Conservation (phyloP, 2,329 filamentous ascomycete species). For the Fusarium armeniacum region DNA sequence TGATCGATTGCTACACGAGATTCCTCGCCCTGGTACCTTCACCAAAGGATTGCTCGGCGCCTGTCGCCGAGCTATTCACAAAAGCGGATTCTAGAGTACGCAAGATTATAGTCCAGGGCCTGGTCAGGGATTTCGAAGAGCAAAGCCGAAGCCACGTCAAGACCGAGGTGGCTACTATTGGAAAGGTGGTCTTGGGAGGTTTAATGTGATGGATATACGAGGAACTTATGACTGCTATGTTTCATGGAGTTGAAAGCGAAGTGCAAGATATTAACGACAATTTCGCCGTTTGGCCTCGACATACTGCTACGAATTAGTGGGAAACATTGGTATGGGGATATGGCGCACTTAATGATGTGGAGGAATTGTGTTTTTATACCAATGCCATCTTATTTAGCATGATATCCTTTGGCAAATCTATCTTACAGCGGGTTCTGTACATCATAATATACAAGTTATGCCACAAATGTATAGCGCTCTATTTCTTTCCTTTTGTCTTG, state of each 20-base stretch:
- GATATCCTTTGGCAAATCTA: slow-evolving; percentile 13
- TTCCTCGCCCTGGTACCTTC: slow-evolving; percentile 82
- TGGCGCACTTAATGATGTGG: slow-evolving; percentile 26
- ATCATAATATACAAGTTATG: slow-evolving; percentile 35
- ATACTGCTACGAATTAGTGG: slow-evolving; percentile 14
- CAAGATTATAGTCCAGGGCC: slow-evolving; percentile 88
- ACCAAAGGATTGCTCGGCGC: slow-evolving; percentile 77
- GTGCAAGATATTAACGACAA: slow-evolving; percentile 39
- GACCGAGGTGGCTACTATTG: slow-evolving; percentile 85
- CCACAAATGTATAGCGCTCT: slow-evolving; percentile 13
- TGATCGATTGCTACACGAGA: slow-evolving; percentile 91
- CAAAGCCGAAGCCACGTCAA: slow-evolving; percentile 81
- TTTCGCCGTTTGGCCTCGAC: slow-evolving; percentile 32
- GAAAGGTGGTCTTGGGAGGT: slow-evolving; percentile 89
- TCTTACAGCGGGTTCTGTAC: slow-evolving; percentile 40
- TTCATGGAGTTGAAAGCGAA: slow-evolving; percentile 17
- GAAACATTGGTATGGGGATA: slow-evolving; percentile 25
- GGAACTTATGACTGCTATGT: slow-evolving; percentile 3
- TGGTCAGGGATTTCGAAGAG: slow-evolving; percentile 95
- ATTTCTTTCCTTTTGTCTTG: slow-evolving; percentile 23
- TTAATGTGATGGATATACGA: slow-evolving; percentile 69
- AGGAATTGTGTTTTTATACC: slow-evolving; percentile 24
- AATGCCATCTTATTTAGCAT: slow-evolving; percentile 6
- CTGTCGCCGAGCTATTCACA: slow-evolving; percentile 85
- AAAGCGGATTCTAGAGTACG: slow-evolving; percentile 89